phyloP scores from a whole-genome alignment of 2,329 filamentous ascomycete genomes.

The Cytospora piceae region DNA sequence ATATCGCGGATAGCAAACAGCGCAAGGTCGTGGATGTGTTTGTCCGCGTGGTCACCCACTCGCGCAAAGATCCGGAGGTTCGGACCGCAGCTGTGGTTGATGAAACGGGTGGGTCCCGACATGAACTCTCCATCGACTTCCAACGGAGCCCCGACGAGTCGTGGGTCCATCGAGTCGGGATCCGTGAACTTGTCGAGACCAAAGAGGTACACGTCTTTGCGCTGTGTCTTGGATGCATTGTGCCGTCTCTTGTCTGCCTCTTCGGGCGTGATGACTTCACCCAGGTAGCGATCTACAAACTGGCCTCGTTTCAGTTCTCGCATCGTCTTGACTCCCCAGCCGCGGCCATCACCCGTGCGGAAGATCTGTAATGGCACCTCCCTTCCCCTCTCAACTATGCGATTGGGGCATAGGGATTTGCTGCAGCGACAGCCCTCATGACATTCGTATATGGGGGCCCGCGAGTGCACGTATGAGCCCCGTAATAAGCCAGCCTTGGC shows the following conservation, averaged over 20 bases:
- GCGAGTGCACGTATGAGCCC: constrained; percentile 54
- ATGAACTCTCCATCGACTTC: constrained; percentile 75
- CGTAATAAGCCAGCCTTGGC: constrained; percentile 56
- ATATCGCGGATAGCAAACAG: constrained; percentile 75
- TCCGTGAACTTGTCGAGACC: constrained; percentile 79
- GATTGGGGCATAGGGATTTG: constrained; percentile 64
- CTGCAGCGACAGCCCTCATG: constrained; percentile 72
- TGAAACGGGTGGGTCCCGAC: constrained; percentile 78
- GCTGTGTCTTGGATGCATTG: constrained; percentile 55
- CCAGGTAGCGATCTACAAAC: constrained; percentile 80
- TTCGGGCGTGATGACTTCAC: constrained; percentile 66
- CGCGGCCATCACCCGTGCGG: constrained; percentile 66
- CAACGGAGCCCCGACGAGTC: constrained; percentile 58
- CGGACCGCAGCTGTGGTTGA: constrained; percentile 81
- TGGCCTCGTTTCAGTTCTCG: constrained; percentile 70
- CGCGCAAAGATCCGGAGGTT: constrained; percentile 81
- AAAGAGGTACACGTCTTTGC: constrained; percentile 81
- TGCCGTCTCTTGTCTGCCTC: constrained; percentile 70
- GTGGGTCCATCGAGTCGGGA: constrained; percentile 56
- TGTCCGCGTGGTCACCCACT: constrained; percentile 76
- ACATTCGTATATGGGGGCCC: constrained; percentile 77
- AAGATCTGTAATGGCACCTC: constrained; percentile 76
- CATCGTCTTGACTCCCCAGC: constrained; percentile 75
- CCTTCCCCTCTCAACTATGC: constrained; percentile 76
- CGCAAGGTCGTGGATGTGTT: constrained; percentile 74